Percentiles rank a stretch among this genome's conserved stretches.
Conservation (phyloP, 208 protist species). For the Trypanosoma rangeli region DNA sequence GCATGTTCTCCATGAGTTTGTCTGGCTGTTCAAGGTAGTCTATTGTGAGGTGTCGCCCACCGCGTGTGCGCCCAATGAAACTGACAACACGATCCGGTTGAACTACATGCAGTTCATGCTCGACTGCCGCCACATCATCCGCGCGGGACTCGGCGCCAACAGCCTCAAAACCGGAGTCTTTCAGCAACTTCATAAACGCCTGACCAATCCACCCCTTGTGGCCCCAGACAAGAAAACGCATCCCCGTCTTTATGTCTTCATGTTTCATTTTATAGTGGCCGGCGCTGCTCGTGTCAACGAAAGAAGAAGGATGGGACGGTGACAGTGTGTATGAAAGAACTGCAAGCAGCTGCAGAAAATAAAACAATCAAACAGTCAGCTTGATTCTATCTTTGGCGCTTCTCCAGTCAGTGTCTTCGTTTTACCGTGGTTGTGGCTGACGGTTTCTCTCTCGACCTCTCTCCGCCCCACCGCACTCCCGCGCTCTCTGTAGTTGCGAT, state of each 20-base stretch:
- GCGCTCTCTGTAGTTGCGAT: background rate
- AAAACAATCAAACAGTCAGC: background rate
- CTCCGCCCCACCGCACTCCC: background rate
- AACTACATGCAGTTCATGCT: constrained; percentile 29
- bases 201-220: constrained; percentile 57
- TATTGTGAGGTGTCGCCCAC: constrained; percentile 44
- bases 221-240: constrained; percentile 59
- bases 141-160: constrained; percentile 41
- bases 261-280: background rate
- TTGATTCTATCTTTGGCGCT: background rate
- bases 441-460: background rate
- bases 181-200: constrained; percentile 41
- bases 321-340: background rate
- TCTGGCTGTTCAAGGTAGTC: constrained; percentile 61
- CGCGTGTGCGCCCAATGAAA: constrained; percentile 52
- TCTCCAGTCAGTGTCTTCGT: background rate
- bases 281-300: background rate
- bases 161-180: constrained; percentile 28
- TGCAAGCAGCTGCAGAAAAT: background rate
- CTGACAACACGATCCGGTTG: constrained; percentile 44
- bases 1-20: constrained; percentile 57
- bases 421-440: background rate
- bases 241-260: background rate
- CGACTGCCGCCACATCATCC: constrained; percentile 37
- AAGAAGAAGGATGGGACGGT: background rate